Percentiles rank a stretch among this genome's conserved stretches.
Conservation (phyloP, 202 grass and related monocot species). For the Digitaria exilis region DNA sequence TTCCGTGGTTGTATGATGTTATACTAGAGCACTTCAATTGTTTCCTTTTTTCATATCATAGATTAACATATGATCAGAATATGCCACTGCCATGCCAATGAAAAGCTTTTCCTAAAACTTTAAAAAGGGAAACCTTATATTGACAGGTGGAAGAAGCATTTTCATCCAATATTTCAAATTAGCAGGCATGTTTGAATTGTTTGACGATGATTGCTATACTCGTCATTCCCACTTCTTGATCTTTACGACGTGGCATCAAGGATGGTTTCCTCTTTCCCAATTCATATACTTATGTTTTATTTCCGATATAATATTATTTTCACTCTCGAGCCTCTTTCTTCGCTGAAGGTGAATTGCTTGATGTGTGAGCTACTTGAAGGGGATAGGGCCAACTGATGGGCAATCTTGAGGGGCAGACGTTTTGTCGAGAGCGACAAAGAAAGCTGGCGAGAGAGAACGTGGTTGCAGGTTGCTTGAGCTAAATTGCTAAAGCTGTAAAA, state of each 20-base stretch:
- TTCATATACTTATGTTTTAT: too few species aligned
- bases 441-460: neutral
- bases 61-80: neutral
- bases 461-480: neutral
- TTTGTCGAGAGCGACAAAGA: neutral
- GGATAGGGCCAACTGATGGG: neutral
- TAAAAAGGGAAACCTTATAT: too few species aligned
- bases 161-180: neutral
- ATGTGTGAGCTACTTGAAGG: neutral
- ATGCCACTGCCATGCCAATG: neutral
- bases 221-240: neutral
- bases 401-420: neutral
- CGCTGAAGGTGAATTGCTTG: neutral
- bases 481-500: neutral
- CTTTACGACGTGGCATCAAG: neutral
- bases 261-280: neutral
- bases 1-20: too few species aligned
- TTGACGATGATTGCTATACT: neutral
- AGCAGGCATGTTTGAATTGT: neutral
- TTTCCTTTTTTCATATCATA: neutral
- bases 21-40: too few species aligned
- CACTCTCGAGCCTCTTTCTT: too few species aligned
- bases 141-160: neutral
- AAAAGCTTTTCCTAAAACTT: neutral
- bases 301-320: too few species aligned